Evolutionary conservation across 768 basidiomycete genomes (phyloP).

Genomic region (Daedalea quercina): DNA sequence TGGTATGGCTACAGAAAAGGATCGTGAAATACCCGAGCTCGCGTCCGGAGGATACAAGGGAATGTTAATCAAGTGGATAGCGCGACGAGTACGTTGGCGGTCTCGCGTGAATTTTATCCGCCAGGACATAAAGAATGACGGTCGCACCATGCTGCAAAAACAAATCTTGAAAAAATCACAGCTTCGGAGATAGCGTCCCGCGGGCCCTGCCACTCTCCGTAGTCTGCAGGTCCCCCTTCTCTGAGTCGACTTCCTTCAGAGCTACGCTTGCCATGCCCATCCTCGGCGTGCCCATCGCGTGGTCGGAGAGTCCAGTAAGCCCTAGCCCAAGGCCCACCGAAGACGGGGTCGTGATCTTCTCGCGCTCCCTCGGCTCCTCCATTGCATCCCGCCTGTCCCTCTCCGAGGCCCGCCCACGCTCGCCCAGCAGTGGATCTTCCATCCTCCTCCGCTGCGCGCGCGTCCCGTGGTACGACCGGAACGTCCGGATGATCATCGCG

Average conservation of each 20-base stretch:
- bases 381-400: slow-evolving; percentile 2
- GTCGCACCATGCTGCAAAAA: no score
- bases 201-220: slow-evolving; percentile 6
- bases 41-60: no score
- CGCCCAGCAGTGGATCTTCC: slow-evolving; percentile 6
- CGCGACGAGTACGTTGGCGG: no score
- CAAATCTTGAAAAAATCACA: neutral
- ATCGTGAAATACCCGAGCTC: no score
- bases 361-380: slow-evolving; percentile 3
- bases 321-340: slow-evolving; percentile 15
- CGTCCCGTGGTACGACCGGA: slow-evolving; percentile 48
- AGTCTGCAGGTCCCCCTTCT: slow-evolving; percentile 14
- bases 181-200: slow-evolving; percentile 11
- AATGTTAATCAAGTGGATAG: no score
- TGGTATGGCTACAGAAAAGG: no score
- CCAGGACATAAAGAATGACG: no score
- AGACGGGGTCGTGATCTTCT: slow-evolving; percentile 10
- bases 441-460: slow-evolving; percentile 8
- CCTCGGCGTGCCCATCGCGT: slow-evolving; percentile 1
- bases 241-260: slow-evolving; percentile 13
- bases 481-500: slow-evolving; percentile 50
- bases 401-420: slow-evolving; percentile 5
- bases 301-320: slow-evolving; percentile 11
- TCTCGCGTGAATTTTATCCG: no score
- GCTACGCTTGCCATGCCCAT: slow-evolving; percentile 9